Conservation (phyloP, 2,329 filamentous ascomycete species). For the Fusarium globosum region DNA sequence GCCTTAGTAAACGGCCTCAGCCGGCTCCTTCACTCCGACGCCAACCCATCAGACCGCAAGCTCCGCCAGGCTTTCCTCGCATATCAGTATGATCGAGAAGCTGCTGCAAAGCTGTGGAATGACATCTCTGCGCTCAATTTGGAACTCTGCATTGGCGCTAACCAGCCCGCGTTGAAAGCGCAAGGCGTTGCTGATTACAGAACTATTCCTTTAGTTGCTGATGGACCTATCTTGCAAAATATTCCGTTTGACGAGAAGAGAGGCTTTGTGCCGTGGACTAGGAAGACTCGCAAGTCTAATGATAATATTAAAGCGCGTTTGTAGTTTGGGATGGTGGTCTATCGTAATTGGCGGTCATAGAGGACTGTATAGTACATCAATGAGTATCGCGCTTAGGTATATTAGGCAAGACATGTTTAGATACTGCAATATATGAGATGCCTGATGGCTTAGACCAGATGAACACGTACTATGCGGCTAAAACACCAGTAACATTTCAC, state of each 20-base stretch:
- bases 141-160: slow-evolving; percentile 6
- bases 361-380: too few relatives aligned
- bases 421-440: not conserved
- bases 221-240: slow-evolving; percentile 8
- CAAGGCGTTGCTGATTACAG: slow-evolving; percentile 1
- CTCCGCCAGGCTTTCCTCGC: not conserved
- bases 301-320: not conserved
- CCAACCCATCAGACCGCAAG: not conserved
- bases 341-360: too few relatives aligned
- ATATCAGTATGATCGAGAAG: slow-evolving; percentile 15
- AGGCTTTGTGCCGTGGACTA: slow-evolving; percentile 5
- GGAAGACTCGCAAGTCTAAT: not conserved
- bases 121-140: slow-evolving; percentile 8
- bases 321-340: not conserved
- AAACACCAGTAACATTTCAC: not conserved
- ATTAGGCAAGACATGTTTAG: not conserved
- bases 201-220: slow-evolving; percentile 1
- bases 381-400: too few relatives aligned
- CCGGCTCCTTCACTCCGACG: not conserved
- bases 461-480: not conserved
- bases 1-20: slow-evolving; percentile 10
- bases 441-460: rapidly evolving
- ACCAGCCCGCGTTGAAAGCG: slow-evolving; percentile 9
- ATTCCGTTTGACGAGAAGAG: slow-evolving; percentile 5
- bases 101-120: slow-evolving; percentile 15